phyloP scores from a whole-genome alignment of 2,329 filamentous ascomycete genomes.

The Aspergillus ochraceus region DNA sequence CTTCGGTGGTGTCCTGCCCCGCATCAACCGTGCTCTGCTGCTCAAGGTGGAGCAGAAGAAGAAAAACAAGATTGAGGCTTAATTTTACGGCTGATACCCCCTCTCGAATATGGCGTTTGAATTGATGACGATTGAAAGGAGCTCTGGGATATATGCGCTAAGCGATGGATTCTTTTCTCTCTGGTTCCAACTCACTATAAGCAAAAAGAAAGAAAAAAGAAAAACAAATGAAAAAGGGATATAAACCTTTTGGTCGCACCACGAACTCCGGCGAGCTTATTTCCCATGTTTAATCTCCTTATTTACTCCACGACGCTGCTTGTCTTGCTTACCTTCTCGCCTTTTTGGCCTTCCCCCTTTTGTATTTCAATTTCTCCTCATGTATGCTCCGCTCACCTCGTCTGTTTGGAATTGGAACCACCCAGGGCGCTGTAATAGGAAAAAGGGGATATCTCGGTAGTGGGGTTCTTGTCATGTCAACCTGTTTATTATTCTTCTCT shows the following conservation, averaged over 20 bases:
- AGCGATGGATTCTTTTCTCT: conserved; percentile 13
- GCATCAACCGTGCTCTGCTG: conserved; percentile 96
- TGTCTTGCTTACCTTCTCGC: conserved; percentile 22
- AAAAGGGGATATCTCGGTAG: conserved; percentile 38
- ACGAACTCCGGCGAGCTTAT: not conserved
- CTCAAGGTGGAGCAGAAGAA: conserved; percentile 98
- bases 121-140: conserved; percentile 25
- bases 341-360: conserved; percentile 17
- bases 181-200: not conserved
- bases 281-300: conserved; percentile 12
- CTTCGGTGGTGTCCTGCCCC: conserved; percentile 95
- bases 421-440: conserved; percentile 42
- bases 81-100: conserved; percentile 23
- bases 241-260: not conserved
- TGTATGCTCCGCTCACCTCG: conserved; percentile 19
- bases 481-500: conserved; percentile 8
- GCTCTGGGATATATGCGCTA: conserved; percentile 13
- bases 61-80: conserved; percentile 63
- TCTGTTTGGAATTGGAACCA: conserved; percentile 25
- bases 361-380: conserved; percentile 11
- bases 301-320: conserved; percentile 24
- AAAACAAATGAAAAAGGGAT: conserved; percentile 2
- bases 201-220: conserved; percentile 4
- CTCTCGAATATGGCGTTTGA: conserved; percentile 24
- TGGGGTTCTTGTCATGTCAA: conserved; percentile 41